A percentile compares a stretch with the other conserved stretches of the same genome.
Conservation (phyloP, 495 filamentous ascomycete species). For the Podospora australis region DNA sequence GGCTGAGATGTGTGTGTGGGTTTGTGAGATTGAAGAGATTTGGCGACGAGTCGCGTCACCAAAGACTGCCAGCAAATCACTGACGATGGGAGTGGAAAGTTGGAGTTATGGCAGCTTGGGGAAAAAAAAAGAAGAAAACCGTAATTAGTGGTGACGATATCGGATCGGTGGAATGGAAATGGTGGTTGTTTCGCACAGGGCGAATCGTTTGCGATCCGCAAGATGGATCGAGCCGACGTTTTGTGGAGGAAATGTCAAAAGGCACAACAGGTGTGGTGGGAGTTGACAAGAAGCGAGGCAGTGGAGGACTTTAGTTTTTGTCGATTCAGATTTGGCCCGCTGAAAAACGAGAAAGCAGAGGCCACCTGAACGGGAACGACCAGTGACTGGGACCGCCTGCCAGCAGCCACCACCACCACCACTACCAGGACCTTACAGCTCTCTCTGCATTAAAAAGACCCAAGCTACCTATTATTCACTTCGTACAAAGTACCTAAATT, state of each 20-base stretch:
- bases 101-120: too few relatives aligned
- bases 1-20: slow-evolving; percentile 30
- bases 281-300: slow-evolving; percentile 22
- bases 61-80: slow-evolving; percentile 22
- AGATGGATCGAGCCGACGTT: slow-evolving; percentile 26
- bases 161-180: slow-evolving; percentile 15
- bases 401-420: slow-evolving; percentile 1
- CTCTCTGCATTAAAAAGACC: too few relatives aligned
- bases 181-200: slow-evolving; percentile 26
- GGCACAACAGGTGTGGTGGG: slow-evolving; percentile 8
- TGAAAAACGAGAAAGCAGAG: slow-evolving; percentile 17
- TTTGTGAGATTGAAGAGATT: slow-evolving; percentile 15
- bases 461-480: background rate
- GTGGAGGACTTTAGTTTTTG: slow-evolving; percentile 26
- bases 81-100: slow-evolving; percentile 12
- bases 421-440: too few relatives aligned
- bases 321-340: slow-evolving; percentile 28
- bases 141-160: slow-evolving; percentile 21
- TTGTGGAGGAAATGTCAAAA: slow-evolving; percentile 18
- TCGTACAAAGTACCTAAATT: background rate
- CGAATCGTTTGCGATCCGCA: slow-evolving; percentile 28
- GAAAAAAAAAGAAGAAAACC: slow-evolving; percentile 29
- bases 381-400: slow-evolving; percentile 6
- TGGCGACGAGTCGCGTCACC: slow-evolving; percentile 41
- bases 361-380: slow-evolving; percentile 17